Evolutionary conservation across 106 monocot species (phyloP).

Genomic region (Dendrobium nobile): DNA sequence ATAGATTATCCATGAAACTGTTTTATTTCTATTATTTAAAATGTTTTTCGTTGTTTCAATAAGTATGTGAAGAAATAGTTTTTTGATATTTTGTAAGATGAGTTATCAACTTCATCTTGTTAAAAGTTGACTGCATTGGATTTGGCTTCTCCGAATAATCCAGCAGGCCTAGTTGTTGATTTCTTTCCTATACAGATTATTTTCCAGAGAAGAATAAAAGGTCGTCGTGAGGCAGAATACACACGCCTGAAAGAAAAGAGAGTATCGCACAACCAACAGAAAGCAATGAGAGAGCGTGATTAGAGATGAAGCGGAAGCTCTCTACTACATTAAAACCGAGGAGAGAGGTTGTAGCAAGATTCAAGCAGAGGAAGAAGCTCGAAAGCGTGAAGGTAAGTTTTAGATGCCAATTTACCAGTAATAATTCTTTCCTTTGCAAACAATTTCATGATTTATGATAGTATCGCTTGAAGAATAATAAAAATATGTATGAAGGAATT

Average conservation of each 20-base stretch:
- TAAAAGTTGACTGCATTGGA: too few species aligned
- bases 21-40: too few species aligned
- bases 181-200: slow-evolving; percentile 30
- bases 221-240: slow-evolving; percentile 56
- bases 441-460: too few species aligned
- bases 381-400: slow-evolving; percentile 66
- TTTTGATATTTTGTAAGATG: too few species aligned
- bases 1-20: too few species aligned
- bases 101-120: too few species aligned
- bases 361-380: slow-evolving; percentile 82
- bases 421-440: too few species aligned
- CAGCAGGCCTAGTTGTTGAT: background rate
- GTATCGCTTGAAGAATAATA: too few species aligned
- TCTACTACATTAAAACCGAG: slow-evolving; percentile 61
- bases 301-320: slow-evolving; percentile 67
- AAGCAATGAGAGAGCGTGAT: slow-evolving; percentile 40
- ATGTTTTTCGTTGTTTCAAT: too few species aligned
- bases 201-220: slow-evolving; percentile 47
- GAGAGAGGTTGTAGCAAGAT: slow-evolving; percentile 55
- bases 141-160: too few species aligned
- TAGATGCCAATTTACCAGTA: background rate
- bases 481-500: too few species aligned
- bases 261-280: slow-evolving; percentile 40
- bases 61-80: too few species aligned
- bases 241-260: slow-evolving; percentile 54